Evolutionary conservation across 2,329 filamentous ascomycete species (phyloP), one percentile per base, ranked within the genome.

Genomic region (Aspergillus clavatus): DNA sequence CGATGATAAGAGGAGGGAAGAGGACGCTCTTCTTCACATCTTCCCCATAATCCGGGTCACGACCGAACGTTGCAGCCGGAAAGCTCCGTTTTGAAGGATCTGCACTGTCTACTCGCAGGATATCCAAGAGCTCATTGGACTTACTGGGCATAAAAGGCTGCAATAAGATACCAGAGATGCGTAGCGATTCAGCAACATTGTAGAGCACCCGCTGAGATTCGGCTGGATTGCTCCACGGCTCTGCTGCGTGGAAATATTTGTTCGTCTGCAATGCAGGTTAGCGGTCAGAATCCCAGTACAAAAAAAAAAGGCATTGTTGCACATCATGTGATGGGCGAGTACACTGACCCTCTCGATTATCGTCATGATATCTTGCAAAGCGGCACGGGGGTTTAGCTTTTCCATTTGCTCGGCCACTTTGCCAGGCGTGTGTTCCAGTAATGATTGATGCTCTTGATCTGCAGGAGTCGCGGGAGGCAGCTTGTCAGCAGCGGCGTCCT

Each of bases 101-200:
- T 38, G 56, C 47, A 7, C 72, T 63, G 3, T 73, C 69, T 4
- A 98, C 89, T 1, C 86, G 84, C 7, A 98, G 72, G 58, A 84
- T 78, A 62, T 95, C 85, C 0, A 98, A 77, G 24, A 96, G 68
- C 53, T 80, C 72, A 8, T 70, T 68, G 38, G 88, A 79, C 66
- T 94, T 95, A 31, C 72, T 75, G 0, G 93, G 93, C 78, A 98
- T 95, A 60, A 90, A 87, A 1, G 93, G 89, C 66, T 95, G 90
- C 36, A 98, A 72, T 38, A 97, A 73, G 55, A 98, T 95, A 11
- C 84, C 88, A 0, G 77, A 74, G 19, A 96, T 80, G 28, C 93
- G 84, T 38, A 96, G 65, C 4, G 85, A 79, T 68, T 98, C 93
- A 7, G 83, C 79, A 35, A 77, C 74, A 35, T 85, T 75, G 64